Conservation (phyloP, 495 filamentous ascomycete genomes). For the Penicillium bovifimosum region DNA sequence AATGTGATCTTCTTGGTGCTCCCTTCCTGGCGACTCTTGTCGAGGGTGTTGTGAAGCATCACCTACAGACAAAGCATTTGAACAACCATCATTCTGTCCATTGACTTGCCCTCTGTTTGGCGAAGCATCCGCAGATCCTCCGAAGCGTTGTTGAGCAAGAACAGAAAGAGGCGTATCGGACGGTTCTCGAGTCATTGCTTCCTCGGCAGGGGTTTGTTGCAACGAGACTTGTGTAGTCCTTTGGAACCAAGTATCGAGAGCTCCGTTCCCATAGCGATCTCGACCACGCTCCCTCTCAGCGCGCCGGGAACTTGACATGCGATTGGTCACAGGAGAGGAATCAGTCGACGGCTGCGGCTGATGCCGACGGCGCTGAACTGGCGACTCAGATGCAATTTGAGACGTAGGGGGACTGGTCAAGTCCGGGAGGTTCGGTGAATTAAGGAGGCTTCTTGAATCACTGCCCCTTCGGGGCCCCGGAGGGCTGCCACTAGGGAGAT, state of each 20-base stretch:
- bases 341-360: background rate
- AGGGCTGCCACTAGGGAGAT: background rate
- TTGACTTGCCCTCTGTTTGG: background rate
- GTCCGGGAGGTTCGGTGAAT: constrained; percentile 1
- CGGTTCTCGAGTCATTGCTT: background rate
- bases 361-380: background rate
- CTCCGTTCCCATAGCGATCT: constrained; percentile 36
- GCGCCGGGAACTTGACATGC: background rate
- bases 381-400: constrained; percentile 8
- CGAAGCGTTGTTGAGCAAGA: constrained; percentile 25
- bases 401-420: constrained; percentile 6
- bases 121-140: background rate
- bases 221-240: constrained; percentile 22
- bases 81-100: background rate
- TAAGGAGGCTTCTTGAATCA: background rate
- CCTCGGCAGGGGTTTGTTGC: background rate
- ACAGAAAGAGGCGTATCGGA: constrained; percentile 16
- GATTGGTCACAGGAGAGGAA: background rate
- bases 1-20: background rate
- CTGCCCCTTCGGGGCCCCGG: background rate
- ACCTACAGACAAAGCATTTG: background rate
- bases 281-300: constrained; percentile 24
- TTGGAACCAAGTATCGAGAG: constrained; percentile 39
- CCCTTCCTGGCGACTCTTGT: too few species aligned
- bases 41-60: background rate